Conservation (phyloP, 164 flowering plant species). For the Aristolochia californica region DNA sequence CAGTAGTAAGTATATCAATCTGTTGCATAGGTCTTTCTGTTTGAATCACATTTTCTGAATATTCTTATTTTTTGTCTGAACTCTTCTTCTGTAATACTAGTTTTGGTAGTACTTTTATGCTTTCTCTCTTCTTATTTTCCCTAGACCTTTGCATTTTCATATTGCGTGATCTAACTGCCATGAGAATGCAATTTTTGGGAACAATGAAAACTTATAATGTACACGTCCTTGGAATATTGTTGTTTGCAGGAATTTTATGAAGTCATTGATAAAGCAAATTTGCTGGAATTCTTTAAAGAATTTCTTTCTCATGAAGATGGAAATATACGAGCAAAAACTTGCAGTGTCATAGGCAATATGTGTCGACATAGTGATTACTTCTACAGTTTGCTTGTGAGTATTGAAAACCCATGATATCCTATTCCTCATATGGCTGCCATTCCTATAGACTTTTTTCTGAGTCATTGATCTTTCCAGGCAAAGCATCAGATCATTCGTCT, state of each 20-base stretch:
- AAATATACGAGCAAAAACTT: constrained; percentile 77
- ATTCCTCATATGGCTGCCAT: not conserved
- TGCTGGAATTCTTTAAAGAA: constrained; percentile 43
- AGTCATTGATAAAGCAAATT: constrained; percentile 50
- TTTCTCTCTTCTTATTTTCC: too few species aligned
- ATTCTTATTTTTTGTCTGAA: not conserved
- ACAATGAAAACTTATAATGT: not conserved
- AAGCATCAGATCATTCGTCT: constrained; percentile 44
- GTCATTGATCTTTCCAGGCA: constrained; percentile 33
- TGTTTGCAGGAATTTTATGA: constrained; percentile 70
- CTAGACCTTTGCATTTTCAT: too few species aligned
- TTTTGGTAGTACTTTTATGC: not conserved
- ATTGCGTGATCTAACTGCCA: too few species aligned
- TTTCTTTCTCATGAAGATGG: constrained; percentile 79
- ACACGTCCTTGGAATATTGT: not conserved
- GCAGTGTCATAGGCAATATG: constrained; percentile 99
- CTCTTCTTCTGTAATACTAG: too few species aligned
- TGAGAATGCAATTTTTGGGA: too few species aligned
- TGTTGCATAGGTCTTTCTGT: not conserved
- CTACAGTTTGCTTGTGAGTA: constrained; percentile 56
- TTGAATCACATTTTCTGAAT: not conserved
- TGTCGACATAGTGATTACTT: constrained; percentile 85
- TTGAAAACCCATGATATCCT: not conserved
- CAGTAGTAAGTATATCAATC: constrained; percentile 47
- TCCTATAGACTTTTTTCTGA: not conserved